These are phyloP conservation scores for Ophiostoma sp. DNA, from an alignment of 2,329 filamentous ascomycete genomes.

Conservation along the genomic window DNA sequence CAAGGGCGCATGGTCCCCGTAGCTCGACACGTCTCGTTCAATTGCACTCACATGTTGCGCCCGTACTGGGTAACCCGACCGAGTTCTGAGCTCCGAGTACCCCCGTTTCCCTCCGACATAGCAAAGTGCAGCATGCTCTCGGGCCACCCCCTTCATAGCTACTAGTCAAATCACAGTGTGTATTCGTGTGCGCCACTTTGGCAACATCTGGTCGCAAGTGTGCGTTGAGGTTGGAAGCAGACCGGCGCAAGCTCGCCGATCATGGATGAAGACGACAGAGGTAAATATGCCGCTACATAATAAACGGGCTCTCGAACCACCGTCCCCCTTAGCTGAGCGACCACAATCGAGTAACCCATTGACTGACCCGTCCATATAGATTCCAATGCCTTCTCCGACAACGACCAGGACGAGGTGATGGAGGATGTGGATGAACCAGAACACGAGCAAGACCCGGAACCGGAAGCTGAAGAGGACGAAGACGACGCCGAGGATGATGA, in stretches of 20 bases:
- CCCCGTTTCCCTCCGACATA: not conserved
- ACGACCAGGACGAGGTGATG: constrained; percentile 55
- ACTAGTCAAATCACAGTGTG: not conserved
- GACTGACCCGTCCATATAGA: constrained; percentile 24
- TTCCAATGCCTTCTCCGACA: constrained; percentile 43
- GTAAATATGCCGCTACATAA: constrained; percentile 18
- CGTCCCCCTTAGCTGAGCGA: not conserved
- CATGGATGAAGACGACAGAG: constrained; percentile 33
- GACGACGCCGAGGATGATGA: constrained; percentile 34
- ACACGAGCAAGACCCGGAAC: constrained; percentile 34
- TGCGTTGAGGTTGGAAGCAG: not conserved
- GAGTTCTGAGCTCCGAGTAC: not conserved
- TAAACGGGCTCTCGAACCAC: too few species aligned
- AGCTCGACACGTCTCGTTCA: not conserved
- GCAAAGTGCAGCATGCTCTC: not conserved
- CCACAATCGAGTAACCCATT: not conserved
- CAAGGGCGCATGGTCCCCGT: not conserved
- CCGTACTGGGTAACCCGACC: not conserved
- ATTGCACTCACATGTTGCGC: not conserved
- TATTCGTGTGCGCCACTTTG: not conserved
- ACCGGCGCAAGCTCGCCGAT: not conserved
- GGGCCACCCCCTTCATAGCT: not conserved
- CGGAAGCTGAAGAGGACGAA: constrained; percentile 36
- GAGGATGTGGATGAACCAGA: constrained; percentile 40
- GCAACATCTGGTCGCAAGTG: not conserved